phyloP scores from a whole-genome alignment of 495 filamentous ascomycete genomes.

The Xylaria venustula region DNA sequence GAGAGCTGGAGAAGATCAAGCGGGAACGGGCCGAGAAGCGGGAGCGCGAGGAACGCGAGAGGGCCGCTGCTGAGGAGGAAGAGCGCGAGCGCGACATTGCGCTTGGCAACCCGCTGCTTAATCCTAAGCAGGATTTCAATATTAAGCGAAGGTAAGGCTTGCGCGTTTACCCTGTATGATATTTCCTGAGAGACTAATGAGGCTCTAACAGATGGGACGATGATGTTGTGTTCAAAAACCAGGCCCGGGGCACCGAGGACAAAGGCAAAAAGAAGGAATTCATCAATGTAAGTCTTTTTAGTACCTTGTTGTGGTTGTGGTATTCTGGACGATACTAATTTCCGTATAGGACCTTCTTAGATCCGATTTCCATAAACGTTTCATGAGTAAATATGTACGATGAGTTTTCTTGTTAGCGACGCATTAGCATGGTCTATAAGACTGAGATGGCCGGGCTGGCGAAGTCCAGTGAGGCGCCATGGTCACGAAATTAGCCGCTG shows the following conservation, averaged over 20 bases:
- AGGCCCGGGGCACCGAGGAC: constrained; percentile 91
- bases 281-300: constrained; percentile 70
- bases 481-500: neutral
- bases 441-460: neutral
- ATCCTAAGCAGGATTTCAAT: constrained; percentile 66
- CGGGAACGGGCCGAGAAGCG: constrained; percentile 82
- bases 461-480: neutral
- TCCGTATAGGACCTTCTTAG: constrained; percentile 75
- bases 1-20: constrained; percentile 94
- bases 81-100: constrained; percentile 86
- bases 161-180: neutral
- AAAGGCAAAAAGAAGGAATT: constrained; percentile 90
- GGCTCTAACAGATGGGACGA: constrained; percentile 78
- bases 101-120: constrained; percentile 86
- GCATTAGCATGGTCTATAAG: neutral
- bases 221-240: constrained; percentile 99
- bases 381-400: constrained; percentile 75
- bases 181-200: constrained; percentile 29
- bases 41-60: constrained; percentile 81
- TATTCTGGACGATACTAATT: constrained; percentile 18
- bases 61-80: constrained; percentile 73
- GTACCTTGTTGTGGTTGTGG: neutral
- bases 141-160: constrained; percentile 59
- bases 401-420: constrained; percentile 22
- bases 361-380: constrained; percentile 95